These are phyloP conservation scores for Xanthoceras sorbifolium DNA, from an alignment of 345 rosid genomes.

Conservation along the genomic window DNA sequence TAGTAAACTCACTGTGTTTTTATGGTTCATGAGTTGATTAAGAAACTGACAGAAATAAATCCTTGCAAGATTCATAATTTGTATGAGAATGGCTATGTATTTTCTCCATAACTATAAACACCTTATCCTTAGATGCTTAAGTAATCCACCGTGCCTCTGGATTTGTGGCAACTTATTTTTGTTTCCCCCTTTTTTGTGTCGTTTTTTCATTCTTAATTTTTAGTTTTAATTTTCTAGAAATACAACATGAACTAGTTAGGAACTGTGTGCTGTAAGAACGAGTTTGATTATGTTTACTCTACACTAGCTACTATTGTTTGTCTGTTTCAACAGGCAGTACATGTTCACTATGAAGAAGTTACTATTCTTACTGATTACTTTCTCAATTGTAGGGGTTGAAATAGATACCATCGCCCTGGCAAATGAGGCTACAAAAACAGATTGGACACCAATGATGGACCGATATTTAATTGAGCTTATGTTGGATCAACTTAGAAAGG, in stretches of 20 bases:
- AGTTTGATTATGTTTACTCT: neutral
- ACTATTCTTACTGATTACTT: neutral
- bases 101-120: neutral
- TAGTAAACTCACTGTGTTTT: neutral
- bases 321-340: neutral
- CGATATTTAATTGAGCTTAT: conserved; percentile 46
- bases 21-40: neutral
- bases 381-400: conserved; percentile 27
- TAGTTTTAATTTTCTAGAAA: conserved; percentile 7
- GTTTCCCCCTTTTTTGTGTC: neutral
- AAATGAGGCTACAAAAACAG: conserved; percentile 30
- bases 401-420: conserved; percentile 26
- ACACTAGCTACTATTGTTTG: neutral
- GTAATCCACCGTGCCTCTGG: neutral
- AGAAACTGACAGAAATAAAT: neutral
- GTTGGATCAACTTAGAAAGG: conserved; percentile 44
- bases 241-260: conserved; percentile 2
- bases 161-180: neutral
- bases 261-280: neutral
- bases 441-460: conserved; percentile 46
- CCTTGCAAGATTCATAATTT: neutral
- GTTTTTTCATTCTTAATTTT: neutral
- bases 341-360: conserved; percentile 9
- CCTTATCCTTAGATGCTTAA: neutral
- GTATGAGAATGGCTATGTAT: neutral